Conservation (phyloP, 208 protist species). For the Borovskyia barvae region DNA sequence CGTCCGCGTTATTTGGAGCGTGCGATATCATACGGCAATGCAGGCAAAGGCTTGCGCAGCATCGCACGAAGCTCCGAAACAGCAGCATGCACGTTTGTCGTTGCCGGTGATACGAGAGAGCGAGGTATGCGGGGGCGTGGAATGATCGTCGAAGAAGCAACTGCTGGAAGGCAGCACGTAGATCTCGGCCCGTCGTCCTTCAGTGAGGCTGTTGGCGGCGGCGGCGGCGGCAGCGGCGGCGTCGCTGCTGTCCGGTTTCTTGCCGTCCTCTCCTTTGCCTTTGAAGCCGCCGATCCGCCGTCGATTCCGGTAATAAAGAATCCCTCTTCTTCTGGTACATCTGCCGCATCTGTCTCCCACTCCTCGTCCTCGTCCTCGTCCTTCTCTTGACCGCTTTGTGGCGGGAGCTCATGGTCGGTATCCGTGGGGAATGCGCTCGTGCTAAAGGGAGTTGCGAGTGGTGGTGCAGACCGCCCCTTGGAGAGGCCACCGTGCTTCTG, state of each 20-base stretch:
- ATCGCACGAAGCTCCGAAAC: slow-evolving; percentile 76
- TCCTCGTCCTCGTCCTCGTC: slow-evolving; percentile 5
- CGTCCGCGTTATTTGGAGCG: slow-evolving; percentile 2
- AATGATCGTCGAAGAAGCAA: too few species aligned
- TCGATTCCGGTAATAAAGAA: slow-evolving; percentile 43
- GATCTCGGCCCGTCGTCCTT: too few species aligned
- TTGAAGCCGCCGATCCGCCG: not conserved
- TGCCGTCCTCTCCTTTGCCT: not conserved
- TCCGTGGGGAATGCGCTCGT: too few species aligned
- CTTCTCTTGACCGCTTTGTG: too few species aligned
- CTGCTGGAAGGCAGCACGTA: too few species aligned
- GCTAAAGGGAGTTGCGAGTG: too few species aligned
- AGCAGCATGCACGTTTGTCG: slow-evolving; percentile 71
- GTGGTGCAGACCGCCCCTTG: not conserved
- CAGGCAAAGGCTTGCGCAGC: slow-evolving; percentile 73
- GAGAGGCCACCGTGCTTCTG: not conserved
- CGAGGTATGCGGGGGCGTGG: slow-evolving; percentile 10
- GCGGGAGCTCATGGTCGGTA: too few species aligned
- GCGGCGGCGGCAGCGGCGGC: not conserved
- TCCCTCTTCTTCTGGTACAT: slow-evolving; percentile 10
- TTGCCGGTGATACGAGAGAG: slow-evolving; percentile 38
- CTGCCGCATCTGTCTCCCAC: not conserved
- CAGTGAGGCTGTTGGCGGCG: not conserved
- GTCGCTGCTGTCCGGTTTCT: not conserved
- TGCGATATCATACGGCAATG: slow-evolving; percentile 51